phyloP scores from a whole-genome alignment of 257 asterid species.

The Catharanthus roseus region DNA sequence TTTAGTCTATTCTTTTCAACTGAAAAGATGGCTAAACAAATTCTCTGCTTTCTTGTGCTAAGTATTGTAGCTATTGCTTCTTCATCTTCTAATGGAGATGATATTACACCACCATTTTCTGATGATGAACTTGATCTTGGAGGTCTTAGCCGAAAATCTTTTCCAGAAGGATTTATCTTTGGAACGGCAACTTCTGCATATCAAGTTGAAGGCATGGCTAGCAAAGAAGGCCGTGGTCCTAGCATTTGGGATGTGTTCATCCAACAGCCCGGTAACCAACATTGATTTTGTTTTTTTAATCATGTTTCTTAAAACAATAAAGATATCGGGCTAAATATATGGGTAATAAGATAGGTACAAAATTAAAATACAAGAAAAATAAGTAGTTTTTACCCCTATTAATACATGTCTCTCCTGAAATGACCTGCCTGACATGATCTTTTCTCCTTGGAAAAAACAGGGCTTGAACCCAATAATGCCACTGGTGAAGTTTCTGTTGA shows the following conservation, averaged over 20 bases:
- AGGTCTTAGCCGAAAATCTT: conserved; percentile 31
- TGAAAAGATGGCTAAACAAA: background rate
- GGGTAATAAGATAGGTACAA: no score
- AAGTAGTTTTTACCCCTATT: no score
- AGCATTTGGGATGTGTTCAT: conserved; percentile 94
- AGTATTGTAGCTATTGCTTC: background rate
- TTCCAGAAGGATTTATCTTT: conserved; percentile 59
- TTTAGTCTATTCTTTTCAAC: no score
- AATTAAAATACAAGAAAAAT: no score
- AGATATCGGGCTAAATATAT: no score
- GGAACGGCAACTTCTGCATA: conserved; percentile 97
- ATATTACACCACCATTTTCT: background rate
- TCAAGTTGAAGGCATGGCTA: conserved; percentile 93
- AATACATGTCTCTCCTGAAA: no score
- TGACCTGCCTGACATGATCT: no score
- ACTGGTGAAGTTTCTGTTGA: conserved; percentile 78
- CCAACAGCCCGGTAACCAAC: conserved; percentile 50
- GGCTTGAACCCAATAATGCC: conserved; percentile 65
- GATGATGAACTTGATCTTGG: background rate
- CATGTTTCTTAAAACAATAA: background rate
- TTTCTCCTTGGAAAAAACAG: conserved; percentile 29
- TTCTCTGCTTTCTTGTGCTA: background rate
- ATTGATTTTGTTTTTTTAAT: background rate
- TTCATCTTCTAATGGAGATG: no score
- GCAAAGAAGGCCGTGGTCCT: conserved; percentile 83